A percentile compares a stretch with the other conserved stretches of the same genome.
Evolutionary conservation across 1,284 basidiomycete species (phyloP).

Genomic region (Malassezia sp.): DNA sequence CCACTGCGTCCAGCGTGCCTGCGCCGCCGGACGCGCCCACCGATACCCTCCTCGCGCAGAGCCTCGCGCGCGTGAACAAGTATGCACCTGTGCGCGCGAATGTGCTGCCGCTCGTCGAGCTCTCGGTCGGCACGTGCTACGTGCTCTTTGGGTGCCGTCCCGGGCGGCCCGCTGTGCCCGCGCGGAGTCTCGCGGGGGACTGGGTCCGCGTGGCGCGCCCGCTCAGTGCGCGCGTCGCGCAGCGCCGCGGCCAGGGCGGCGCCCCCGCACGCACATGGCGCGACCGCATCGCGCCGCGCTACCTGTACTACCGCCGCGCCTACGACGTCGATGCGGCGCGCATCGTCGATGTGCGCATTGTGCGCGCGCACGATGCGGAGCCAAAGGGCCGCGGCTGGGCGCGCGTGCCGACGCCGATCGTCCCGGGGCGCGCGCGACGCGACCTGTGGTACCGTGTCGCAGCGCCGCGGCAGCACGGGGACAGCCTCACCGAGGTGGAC

Average conservation of each 20-base stretch:
- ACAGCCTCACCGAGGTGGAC: constrained; percentile 10
- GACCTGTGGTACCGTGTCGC: too few relatives aligned
- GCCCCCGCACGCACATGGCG: constrained; percentile 10
- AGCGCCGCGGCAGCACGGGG: too few relatives aligned
- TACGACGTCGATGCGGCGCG: constrained; percentile 18
- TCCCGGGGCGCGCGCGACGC: constrained; percentile 12
- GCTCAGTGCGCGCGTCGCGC: constrained; percentile 57
- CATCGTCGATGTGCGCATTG: constrained; percentile 28
- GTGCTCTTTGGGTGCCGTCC: constrained; percentile 52
- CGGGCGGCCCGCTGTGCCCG: too few relatives aligned
- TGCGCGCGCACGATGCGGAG: constrained; percentile 16
- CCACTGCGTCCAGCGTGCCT: too few relatives aligned
- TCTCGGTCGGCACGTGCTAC: constrained; percentile 3
- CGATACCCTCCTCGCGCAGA: not conserved
- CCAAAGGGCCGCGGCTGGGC: constrained; percentile 25
- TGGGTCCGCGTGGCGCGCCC: constrained; percentile 75
- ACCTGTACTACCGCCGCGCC: constrained; percentile 33
- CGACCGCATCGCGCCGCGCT: constrained; percentile 23
- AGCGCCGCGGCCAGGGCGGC: constrained; percentile 14
- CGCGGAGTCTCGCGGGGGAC: constrained; percentile 62
- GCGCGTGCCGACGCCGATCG: constrained; percentile 16
- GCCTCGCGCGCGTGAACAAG: not conserved
- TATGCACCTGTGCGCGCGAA: constrained; percentile 4
- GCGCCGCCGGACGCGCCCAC: too few relatives aligned
- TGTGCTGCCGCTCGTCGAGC: constrained; percentile 1